Percentiles rank a stretch among this genome's conserved stretches.
Conservation (phyloP, 345 rosid species). For the Hypericum perforatum region DNA sequence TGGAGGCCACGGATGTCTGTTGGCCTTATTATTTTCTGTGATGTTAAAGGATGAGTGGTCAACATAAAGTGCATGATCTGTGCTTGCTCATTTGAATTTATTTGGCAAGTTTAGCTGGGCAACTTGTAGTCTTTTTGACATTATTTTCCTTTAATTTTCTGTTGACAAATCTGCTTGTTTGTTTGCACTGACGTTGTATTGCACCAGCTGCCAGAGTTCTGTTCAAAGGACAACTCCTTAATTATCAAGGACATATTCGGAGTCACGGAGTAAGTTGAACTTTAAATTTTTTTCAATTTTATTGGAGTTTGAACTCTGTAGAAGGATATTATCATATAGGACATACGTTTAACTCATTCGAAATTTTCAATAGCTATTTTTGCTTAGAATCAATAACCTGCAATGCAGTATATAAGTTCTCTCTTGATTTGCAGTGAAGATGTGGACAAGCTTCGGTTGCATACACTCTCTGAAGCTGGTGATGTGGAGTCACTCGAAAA, state of each 20-base stretch:
- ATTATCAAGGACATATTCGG: conserved; percentile 88
- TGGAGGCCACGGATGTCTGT: no score
- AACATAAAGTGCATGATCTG: no score
- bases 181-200: conserved; percentile 11
- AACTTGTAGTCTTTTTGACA: neutral
- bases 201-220: conserved; percentile 80
- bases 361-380: neutral
- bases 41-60: no score
- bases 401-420: neutral
- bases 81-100: no score
- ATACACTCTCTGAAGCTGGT: conserved; percentile 73
- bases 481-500: conserved; percentile 75
- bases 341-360: neutral
- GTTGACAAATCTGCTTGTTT: conserved; percentile 8
- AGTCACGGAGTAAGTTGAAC: conserved; percentile 65
- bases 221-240: conserved; percentile 64
- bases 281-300: neutral
- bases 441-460: conserved; percentile 61
- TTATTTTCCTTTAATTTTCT: neutral
- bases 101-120: neutral
- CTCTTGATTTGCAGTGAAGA: conserved; percentile 46
- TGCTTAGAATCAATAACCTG: neutral
- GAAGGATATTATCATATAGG: neutral
- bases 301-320: neutral
- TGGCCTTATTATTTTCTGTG: no score